Base-by-base conservation (phyloP, 768 basidiomycete genomes). In the Paxillus ammoniavirescens region DNA sequence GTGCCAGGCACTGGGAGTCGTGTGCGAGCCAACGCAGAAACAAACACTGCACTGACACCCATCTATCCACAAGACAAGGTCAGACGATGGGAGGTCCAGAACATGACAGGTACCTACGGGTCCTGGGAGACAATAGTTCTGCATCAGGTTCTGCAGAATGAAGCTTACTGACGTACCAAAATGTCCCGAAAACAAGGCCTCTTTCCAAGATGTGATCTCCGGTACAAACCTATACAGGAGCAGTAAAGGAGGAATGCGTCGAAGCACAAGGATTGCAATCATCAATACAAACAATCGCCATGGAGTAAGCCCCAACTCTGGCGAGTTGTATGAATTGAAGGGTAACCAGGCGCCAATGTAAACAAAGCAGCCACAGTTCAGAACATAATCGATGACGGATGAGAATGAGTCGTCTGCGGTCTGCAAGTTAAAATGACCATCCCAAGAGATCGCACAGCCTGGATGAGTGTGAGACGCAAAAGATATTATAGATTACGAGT, bases 391-490 rank as follows among this genome's bases (percentile, higher is more conserved):
- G 57, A 98, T 86, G 40, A 97, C 90, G 23, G 92, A 87, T 2
- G 92, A 87, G 66, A 99, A 98, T 10, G 83, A 76, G 53, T 93
- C 91, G 57, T 89, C 84, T 70, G 95, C 90, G 0, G 83, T 91
- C 54, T 91, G 85, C 17, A 72, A 72, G 61, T 90, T 88, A 73
- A 90, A 90, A 59, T 91, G 77, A 3, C 84, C 90, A 68, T 96
- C 93, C 93, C 91, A 95, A 7, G 91, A 91, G 58, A 98, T 88
- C 2, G 95, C 91, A 49, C 80, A 84, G 3, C 95, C 95, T 86
- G 71, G 66, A 42, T 66, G 67, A 35, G 48, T 6, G 33, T 54
- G 33, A 52, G 53, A 45, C 49, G 14, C n/a, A 17, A 49, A 36
- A 51, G 8, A 8, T 18, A 10, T 3, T 18, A 51, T 5, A 37